Evolutionary conservation across 352 stramenopile species (phyloP).

Genomic region (Phytophthora agathidicida): DNA sequence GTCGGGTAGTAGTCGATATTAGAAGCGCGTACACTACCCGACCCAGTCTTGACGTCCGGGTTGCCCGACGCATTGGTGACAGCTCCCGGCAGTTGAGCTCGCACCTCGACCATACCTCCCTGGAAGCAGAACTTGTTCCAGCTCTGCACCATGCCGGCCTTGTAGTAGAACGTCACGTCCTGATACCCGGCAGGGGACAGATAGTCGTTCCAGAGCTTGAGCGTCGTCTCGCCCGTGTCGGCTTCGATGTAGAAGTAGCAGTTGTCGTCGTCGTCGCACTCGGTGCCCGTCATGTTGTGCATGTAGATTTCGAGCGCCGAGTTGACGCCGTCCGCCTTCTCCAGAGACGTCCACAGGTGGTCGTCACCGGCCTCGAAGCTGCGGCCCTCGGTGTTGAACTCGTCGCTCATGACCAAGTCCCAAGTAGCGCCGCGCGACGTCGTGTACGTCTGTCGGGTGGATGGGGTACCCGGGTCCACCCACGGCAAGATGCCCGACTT

Average conservation of each 20-base stretch:
- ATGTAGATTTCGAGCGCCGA: constrained; percentile 70
- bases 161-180: constrained; percentile 49
- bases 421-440: constrained; percentile 61
- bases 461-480: constrained; percentile 67
- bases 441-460: constrained; percentile 43
- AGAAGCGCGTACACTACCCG: constrained; percentile 12
- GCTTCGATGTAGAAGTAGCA: constrained; percentile 78
- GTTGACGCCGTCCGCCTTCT: constrained; percentile 80
- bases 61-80: constrained; percentile 49
- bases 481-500: constrained; percentile 66
- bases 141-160: constrained; percentile 84
- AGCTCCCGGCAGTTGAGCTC: constrained; percentile 86
- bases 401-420: constrained; percentile 80
- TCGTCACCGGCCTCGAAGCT: constrained; percentile 93
- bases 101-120: constrained; percentile 89
- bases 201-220: constrained; percentile 74
- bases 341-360: constrained; percentile 92
- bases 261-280: constrained; percentile 48
- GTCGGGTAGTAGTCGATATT: constrained; percentile 60
- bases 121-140: constrained; percentile 97
- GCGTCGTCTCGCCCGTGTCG: constrained; percentile 41
- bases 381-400: constrained; percentile 71
- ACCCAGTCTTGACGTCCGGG: constrained; percentile 48
- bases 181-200: constrained; percentile 55
- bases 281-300: constrained; percentile 73